These are phyloP conservation scores for Quercus glauca DNA, from an alignment of 306 rosid genomes.

Conservation along the genomic window DNA sequence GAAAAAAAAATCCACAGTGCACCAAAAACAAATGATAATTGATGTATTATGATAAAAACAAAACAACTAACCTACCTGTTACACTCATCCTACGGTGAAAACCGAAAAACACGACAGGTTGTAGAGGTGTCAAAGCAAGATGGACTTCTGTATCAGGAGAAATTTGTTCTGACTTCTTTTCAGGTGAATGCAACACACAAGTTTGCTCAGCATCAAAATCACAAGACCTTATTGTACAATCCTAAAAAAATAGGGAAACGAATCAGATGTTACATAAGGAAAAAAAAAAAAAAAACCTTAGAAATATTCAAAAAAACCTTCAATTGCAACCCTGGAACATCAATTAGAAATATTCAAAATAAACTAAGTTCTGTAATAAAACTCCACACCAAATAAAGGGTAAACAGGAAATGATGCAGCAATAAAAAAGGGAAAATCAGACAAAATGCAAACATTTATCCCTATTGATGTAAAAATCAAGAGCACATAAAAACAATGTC, in stretches of 20 bases:
- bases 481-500: not conserved
- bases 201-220: conserved; percentile 99
- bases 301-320: conserved; percentile 10
- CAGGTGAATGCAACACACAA: conserved; percentile 91
- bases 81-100: conserved; percentile 94
- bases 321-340: not conserved
- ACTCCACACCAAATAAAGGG: not conserved
- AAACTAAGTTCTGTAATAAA: not conserved
- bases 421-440: not conserved
- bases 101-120: conserved; percentile 86
- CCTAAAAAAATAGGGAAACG: conserved; percentile 49
- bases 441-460: not conserved
- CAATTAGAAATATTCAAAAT: not conserved
- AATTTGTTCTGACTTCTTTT: conserved; percentile 78
- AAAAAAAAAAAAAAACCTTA: conserved; percentile 3
- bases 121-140: conserved; percentile 91
- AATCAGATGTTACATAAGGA: conserved; percentile 14
- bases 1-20: not conserved
- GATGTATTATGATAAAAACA: conserved; percentile 1
- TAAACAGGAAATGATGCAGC: not conserved
- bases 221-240: conserved; percentile 93
- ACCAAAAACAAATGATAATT: not conserved
- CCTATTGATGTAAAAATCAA: not conserved
- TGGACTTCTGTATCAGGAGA: conserved; percentile 88
- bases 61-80: conserved; percentile 58